These are phyloP conservation scores for Cyclotella choctawhatcheeana DNA, from an alignment of 108 stramenopile species.

Conservation along the genomic window DNA sequence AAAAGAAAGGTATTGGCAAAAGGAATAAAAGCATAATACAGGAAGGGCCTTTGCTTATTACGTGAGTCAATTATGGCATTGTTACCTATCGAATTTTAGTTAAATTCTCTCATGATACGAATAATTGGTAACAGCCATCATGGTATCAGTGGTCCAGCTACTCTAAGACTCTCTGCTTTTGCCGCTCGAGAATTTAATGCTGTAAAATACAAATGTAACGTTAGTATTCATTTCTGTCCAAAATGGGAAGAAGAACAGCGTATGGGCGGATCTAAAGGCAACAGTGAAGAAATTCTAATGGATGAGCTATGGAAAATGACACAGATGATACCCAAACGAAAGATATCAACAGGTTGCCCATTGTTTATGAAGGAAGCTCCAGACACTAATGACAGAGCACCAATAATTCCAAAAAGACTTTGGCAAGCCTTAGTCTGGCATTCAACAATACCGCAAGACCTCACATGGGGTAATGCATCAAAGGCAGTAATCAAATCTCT, in stretches of 20 bases:
- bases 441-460: constrained; percentile 52
- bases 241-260: constrained; percentile 45
- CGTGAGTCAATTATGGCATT: constrained; percentile 21
- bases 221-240: constrained; percentile 68
- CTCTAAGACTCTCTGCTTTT: constrained; percentile 91
- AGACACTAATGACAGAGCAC: constrained; percentile 39
- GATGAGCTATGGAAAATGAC: constrained; percentile 54
- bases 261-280: constrained; percentile 8
- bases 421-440: constrained; percentile 71
- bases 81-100: neutral
- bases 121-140: constrained; percentile 53
- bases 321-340: constrained; percentile 49
- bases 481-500: constrained; percentile 74
- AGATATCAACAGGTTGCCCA: constrained; percentile 70
- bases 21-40: constrained; percentile 41
- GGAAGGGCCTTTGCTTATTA: constrained; percentile 92
- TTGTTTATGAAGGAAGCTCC: constrained; percentile 51
- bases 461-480: constrained; percentile 68
- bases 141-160: constrained; percentile 93
- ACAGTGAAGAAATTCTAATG: constrained; percentile 27
- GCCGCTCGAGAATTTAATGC: constrained; percentile 82
- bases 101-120: neutral
- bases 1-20: constrained; percentile 35
- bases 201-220: constrained; percentile 65
- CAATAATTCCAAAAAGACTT: constrained; percentile 74